Percentiles rank a stretch among this genome's conserved stretches.
phyloP scores from a whole-genome alignment of 495 filamentous ascomycete genomes.

The Annulohypoxylon moriforme region DNA sequence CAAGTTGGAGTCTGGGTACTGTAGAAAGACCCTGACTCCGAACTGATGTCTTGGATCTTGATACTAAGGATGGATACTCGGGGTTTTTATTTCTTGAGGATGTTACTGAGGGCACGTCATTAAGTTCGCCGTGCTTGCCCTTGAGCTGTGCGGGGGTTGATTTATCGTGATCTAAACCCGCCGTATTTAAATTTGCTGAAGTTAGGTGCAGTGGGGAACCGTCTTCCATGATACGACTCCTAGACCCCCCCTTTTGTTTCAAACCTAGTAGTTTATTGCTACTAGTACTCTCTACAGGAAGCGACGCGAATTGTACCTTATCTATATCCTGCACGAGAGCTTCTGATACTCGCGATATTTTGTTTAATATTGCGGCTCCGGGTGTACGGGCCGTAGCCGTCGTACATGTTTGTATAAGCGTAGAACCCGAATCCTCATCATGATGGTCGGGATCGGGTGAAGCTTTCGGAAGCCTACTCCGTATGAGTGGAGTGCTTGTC shows the following conservation, averaged over 20 bases:
- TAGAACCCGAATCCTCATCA: constrained; percentile 9
- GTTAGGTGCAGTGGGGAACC: background rate
- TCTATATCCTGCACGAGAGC: background rate
- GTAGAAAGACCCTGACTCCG: background rate
- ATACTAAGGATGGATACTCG: background rate
- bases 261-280: background rate
- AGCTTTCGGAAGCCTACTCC: constrained; percentile 35
- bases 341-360: background rate
- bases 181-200: constrained; percentile 3
- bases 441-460: constrained; percentile 19
- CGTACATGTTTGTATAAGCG: background rate
- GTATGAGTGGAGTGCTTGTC: constrained; percentile 49
- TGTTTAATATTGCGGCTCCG: background rate
- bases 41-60: background rate
- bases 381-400: background rate
- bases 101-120: background rate
- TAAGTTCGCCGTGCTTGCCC: background rate
- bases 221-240: background rate
- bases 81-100: background rate
- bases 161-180: background rate
- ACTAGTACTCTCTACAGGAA: background rate
- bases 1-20: background rate
- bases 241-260: background rate
- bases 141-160: background rate
- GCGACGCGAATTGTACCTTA: background rate